phyloP scores from a whole-genome alignment of 2,329 filamentous ascomycete species.

The Claviceps lovelessii region DNA sequence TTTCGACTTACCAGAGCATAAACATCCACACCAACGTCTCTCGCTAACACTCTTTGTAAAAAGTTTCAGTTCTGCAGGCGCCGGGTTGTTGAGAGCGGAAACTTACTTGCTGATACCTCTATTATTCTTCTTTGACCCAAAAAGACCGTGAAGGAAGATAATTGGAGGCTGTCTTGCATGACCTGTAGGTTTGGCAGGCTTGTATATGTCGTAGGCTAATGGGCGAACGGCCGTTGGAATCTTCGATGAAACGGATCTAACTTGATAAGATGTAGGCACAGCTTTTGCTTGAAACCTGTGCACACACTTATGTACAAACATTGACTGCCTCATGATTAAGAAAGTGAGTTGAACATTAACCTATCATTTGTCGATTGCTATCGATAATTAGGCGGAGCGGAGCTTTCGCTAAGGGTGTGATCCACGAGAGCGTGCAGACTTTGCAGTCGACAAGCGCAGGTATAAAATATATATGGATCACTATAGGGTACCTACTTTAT shows the following conservation, averaged over 20 bases:
- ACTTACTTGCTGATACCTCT: constrained; percentile 84
- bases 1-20: constrained; percentile 55
- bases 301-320: neutral
- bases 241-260: neutral
- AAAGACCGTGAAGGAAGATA: constrained; percentile 81
- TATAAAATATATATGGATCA: too few species aligned
- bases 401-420: too few species aligned
- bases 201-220: constrained; percentile 53
- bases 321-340: neutral
- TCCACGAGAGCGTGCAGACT: too few species aligned
- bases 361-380: too few species aligned
- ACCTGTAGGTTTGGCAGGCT: constrained; percentile 33
- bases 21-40: constrained; percentile 64
- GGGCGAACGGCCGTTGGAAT: constrained; percentile 11
- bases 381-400: too few species aligned
- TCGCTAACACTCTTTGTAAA: constrained; percentile 52
- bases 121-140: constrained; percentile 93
- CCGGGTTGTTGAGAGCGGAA: neutral
- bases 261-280: neutral
- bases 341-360: too few species aligned
- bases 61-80: neutral
- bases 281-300: neutral
- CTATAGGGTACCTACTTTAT: too few species aligned
- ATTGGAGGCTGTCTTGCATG: constrained; percentile 53
- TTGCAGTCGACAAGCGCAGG: too few species aligned